These are phyloP conservation scores for Leucogyrophana mollusca DNA, from an alignment of 768 basidiomycete species.

Conservation along the genomic window DNA sequence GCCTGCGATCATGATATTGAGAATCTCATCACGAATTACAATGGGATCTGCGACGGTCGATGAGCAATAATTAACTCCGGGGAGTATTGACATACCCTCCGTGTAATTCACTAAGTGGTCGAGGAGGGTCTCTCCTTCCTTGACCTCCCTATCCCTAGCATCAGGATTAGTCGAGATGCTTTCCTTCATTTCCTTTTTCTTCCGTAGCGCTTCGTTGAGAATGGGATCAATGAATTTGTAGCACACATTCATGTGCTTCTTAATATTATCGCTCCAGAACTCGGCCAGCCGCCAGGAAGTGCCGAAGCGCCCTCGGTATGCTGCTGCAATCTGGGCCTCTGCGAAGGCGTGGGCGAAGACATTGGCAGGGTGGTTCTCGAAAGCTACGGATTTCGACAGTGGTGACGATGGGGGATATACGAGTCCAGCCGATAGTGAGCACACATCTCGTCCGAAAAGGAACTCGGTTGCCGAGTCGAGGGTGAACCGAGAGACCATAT, in stretches of 20 bases:
- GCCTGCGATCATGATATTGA: constrained; percentile 30
- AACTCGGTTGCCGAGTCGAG: constrained; percentile 60
- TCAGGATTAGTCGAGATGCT: constrained; percentile 8
- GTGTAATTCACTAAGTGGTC: constrained; percentile 56
- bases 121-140: constrained; percentile 45
- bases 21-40: constrained; percentile 21
- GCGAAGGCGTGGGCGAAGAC: constrained; percentile 39
- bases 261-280: constrained; percentile 41
- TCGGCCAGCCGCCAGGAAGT: constrained; percentile 43
- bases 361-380: constrained; percentile 30
- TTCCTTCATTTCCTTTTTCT: constrained; percentile 23
- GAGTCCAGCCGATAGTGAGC: constrained; percentile 38
- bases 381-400: constrained; percentile 18
- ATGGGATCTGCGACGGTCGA: constrained; percentile 14
- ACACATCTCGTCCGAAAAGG: constrained; percentile 44
- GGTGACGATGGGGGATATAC: constrained; percentile 26
- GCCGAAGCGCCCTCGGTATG: constrained; percentile 35
- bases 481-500: constrained; percentile 45
- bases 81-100: constrained; percentile 34
- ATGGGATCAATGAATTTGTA: constrained; percentile 49
- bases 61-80: constrained; percentile 2
- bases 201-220: constrained; percentile 38
- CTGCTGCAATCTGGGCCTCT: constrained; percentile 32
- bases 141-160: constrained; percentile 22
- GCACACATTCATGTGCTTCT: constrained; percentile 39